Conservation (phyloP, 1,284 basidiomycete species). For the Trichosporon asahii region DNA sequence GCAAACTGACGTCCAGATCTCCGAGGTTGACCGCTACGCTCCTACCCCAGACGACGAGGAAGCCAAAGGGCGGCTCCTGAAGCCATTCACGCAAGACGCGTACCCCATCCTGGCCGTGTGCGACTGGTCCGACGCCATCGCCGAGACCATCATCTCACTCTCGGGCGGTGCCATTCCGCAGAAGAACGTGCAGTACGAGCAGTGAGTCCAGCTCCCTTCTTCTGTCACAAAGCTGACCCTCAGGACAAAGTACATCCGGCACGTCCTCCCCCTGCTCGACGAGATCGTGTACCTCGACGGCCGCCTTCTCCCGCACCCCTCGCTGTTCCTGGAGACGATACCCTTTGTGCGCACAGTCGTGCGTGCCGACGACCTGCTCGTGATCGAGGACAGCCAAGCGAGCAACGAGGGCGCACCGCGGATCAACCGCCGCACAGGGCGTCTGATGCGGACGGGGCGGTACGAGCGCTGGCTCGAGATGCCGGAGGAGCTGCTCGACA, state of each 20-base stretch:
- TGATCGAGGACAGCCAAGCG: conserved; percentile 38
- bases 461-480: conserved; percentile 28
- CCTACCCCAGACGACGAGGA: conserved; percentile 60
- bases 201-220: conserved; percentile 21
- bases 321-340: conserved; percentile 65
- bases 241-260: conserved; percentile 36
- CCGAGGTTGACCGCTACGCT: conserved; percentile 48
- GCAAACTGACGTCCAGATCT: conserved; percentile 39
- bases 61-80: conserved; percentile 57
- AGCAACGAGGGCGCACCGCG: conserved; percentile 31
- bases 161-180: conserved; percentile 20
- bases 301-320: conserved; percentile 53
- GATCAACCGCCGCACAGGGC: conserved; percentile 44
- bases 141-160: conserved; percentile 13
- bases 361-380: conserved; percentile 60
- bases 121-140: conserved; percentile 29
- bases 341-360: conserved; percentile 69
- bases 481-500: conserved; percentile 16
- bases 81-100: conserved; percentile 36
- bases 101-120: conserved; percentile 27
- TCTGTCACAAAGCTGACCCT: background rate
- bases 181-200: conserved; percentile 22
- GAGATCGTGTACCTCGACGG: conserved; percentile 49
- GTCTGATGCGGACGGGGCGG: conserved; percentile 31
- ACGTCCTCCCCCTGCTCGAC: conserved; percentile 54